A percentile compares a stretch with the other conserved stretches of the same genome.
Evolutionary conservation across 2,329 filamentous ascomycete genomes (phyloP).

Genomic region (Cladorrhinum sp.): DNA sequence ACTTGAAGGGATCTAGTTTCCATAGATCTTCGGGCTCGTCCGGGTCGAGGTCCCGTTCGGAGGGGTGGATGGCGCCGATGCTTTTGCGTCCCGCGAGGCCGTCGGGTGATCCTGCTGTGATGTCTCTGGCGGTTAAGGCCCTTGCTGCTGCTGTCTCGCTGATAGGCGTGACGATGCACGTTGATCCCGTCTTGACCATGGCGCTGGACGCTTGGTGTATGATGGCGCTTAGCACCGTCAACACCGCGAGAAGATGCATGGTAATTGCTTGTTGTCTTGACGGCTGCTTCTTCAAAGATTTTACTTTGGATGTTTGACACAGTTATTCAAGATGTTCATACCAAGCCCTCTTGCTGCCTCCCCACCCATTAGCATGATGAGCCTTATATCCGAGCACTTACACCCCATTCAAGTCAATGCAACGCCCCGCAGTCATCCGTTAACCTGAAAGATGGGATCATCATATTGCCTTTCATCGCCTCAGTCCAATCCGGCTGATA

Average conservation of each 20-base stretch:
- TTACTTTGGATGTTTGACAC: not conserved
- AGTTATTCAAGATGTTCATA: no score
- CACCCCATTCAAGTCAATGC: not conserved
- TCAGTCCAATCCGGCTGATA: constrained; percentile 16
- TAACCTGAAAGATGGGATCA: not conserved
- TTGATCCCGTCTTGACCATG: constrained; percentile 28
- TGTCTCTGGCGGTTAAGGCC: not conserved
- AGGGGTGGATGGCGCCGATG: constrained; percentile 7
- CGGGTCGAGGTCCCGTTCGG: constrained; percentile 17
- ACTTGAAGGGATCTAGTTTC: not conserved
- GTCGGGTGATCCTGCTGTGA: not conserved
- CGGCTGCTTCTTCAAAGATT: not conserved
- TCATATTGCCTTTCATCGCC: constrained; percentile 7
- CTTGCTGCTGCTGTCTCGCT: not conserved
- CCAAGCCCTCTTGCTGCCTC: no score
- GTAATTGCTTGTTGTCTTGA: no score
- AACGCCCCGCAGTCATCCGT: not conserved
- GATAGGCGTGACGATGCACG: constrained; percentile 28
- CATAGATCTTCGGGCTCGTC: constrained; percentile 1
- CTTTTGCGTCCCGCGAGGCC: constrained; percentile 11
- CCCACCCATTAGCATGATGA: no score
- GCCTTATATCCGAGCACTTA: no score
- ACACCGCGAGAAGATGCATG: constrained; percentile 16
- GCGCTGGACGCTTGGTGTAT: constrained; percentile 13
- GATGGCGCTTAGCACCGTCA: constrained; percentile 16